Conservation (phyloP, 306 rosid species). For the Castanopsis chinensis region DNA sequence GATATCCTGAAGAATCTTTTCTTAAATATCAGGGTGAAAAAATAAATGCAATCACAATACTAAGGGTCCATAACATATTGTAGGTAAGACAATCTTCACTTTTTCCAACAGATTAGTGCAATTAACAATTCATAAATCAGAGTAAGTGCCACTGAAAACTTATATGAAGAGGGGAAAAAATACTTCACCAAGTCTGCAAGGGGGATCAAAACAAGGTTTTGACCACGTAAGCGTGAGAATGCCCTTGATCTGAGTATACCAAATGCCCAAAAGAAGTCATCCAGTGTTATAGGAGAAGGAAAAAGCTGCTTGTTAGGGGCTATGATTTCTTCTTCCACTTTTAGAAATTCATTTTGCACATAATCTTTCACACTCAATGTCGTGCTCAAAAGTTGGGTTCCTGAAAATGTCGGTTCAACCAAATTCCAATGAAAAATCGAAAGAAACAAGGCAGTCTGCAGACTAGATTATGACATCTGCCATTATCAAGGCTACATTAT, state of each 20-base stretch:
- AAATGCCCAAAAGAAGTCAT: conserved; percentile 97
- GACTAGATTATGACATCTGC: neutral
- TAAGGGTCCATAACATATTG: neutral
- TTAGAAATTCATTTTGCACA: conserved; percentile 66
- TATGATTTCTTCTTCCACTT: conserved; percentile 71
- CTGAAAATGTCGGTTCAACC: conserved; percentile 46
- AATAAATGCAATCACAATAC: neutral
- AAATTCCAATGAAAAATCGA: conserved; percentile 1
- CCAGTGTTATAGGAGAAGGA: conserved; percentile 72
- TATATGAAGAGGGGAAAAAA: conserved; percentile 16
- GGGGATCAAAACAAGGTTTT: conserved; percentile 82
- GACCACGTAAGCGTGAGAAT: conserved; percentile 80
- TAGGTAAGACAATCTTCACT: neutral
- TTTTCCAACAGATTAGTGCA: neutral
- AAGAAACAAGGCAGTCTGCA: neutral
- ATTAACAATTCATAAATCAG: conserved; percentile 6
- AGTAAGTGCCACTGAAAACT: conserved; percentile 1
- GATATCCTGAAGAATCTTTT: neutral
- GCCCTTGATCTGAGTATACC: conserved; percentile 96
- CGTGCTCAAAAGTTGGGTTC: conserved; percentile 90
- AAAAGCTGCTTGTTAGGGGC: conserved; percentile 72
- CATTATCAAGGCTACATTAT: neutral
- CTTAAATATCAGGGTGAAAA: neutral
- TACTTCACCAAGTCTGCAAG: conserved; percentile 79
- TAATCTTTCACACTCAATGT: conserved; percentile 80